A percentile compares a stretch with the other conserved stretches of the same genome.
Conservation (phyloP, 2,329 filamentous ascomycete species). For the Tolypocladium ophioglossoides region DNA sequence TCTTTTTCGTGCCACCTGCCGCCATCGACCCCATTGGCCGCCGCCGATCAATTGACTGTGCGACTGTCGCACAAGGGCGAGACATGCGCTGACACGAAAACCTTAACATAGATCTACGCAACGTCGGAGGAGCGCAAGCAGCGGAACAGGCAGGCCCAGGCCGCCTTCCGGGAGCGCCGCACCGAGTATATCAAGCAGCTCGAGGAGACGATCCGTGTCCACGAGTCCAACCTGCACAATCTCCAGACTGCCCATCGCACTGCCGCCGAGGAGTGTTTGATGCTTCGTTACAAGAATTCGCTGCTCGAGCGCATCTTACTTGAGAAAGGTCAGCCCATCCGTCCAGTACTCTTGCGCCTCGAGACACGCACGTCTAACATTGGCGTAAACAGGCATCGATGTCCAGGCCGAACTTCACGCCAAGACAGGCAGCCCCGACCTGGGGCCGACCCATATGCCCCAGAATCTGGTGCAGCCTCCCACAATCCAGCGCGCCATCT, state of each 20-base stretch:
- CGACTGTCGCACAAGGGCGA: not conserved
- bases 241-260: conserved; percentile 89
- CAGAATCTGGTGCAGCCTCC: conserved; percentile 63
- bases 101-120: conserved; percentile 69
- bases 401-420: conserved; percentile 90
- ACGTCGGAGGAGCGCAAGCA: conserved; percentile 98
- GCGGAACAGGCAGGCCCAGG: conserved; percentile 92
- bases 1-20: not conserved
- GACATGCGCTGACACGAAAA: conserved; percentile 5
- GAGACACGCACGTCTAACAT: not conserved
- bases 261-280: conserved; percentile 91
- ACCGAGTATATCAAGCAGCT: conserved; percentile 99
- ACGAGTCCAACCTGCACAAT: conserved; percentile 87
- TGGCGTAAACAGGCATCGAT: conserved; percentile 64
- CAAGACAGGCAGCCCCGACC: conserved; percentile 79
- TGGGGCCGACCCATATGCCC: conserved; percentile 57
- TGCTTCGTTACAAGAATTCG: conserved; percentile 98
- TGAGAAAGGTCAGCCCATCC: conserved; percentile 67
- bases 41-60: not conserved
- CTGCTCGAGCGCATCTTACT: conserved; percentile 88
- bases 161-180: conserved; percentile 89
- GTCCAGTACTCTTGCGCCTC: not conserved
- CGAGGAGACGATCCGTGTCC: conserved; percentile 92
- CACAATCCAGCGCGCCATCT: conserved; percentile 68
- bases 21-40: not conserved